Evolutionary conservation across 176 grass and related monocot species (phyloP).

Genomic region (Zoysia pacifica): DNA sequence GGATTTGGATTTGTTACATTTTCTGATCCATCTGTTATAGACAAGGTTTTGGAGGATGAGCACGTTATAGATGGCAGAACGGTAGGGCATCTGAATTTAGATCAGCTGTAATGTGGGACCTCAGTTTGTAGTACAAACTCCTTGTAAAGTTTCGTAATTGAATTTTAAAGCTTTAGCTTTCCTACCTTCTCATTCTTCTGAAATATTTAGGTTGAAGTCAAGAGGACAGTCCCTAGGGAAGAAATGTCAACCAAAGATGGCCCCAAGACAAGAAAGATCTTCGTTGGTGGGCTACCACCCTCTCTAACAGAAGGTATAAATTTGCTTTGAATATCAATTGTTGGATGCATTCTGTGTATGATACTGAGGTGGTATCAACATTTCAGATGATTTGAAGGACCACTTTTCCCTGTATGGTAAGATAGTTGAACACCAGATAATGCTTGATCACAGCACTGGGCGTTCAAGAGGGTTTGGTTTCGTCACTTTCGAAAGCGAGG

Average conservation of each 20-base stretch:
- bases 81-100: conserved; percentile 67
- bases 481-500: conserved; percentile 89
- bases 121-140: conserved; percentile 18
- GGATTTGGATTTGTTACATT: conserved; percentile 99
- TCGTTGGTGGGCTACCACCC: conserved; percentile 80
- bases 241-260: conserved; percentile 77
- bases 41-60: conserved; percentile 96
- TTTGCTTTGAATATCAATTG: background rate
- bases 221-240: conserved; percentile 92
- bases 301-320: conserved; percentile 77
- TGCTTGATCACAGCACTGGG: conserved; percentile 88
- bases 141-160: background rate
- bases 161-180: conserved; percentile 11
- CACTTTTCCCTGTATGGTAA: conserved; percentile 83
- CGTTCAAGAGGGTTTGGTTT: conserved; percentile 98
- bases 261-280: conserved; percentile 96
- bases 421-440: conserved; percentile 92
- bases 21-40: conserved; percentile 96
- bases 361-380: conserved; percentile 29
- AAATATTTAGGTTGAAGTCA: conserved; percentile 82
- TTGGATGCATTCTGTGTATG: background rate
- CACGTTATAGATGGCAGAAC: conserved; percentile 91
- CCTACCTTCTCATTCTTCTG: conserved; percentile 19
- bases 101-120: conserved; percentile 44
- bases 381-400: conserved; percentile 95